Percentiles rank a stretch among this genome's conserved stretches.
These are phyloP conservation scores for Globisporangium mamillatum DNA, from an alignment of 352 stramenopile species.

Conservation along the genomic window DNA sequence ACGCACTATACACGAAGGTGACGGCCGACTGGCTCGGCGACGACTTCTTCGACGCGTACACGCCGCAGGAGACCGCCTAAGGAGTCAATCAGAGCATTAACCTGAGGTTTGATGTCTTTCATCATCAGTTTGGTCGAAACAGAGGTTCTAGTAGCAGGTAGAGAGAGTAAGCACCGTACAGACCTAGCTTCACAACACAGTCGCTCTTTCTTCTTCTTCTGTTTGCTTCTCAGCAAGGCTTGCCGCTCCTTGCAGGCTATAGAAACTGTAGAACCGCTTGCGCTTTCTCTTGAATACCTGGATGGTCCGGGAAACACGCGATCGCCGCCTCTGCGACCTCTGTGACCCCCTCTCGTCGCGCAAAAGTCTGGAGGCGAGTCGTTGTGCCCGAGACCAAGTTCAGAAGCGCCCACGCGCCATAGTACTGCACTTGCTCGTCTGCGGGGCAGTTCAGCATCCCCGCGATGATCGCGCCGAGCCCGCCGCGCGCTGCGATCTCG, in stretches of 20 bases:
- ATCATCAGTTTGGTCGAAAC: no score
- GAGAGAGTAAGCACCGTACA: no score
- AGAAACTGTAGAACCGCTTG: slow-evolving; percentile 61
- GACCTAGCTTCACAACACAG: no score
- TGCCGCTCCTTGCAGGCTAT: background rate
- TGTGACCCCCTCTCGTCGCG: slow-evolving; percentile 59
- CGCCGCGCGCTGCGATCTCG: slow-evolving; percentile 52
- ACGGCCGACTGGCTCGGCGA: slow-evolving; percentile 13
- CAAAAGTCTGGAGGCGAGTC: slow-evolving; percentile 49
- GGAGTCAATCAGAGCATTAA: no score
- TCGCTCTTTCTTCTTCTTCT: no score
- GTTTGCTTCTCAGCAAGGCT: background rate
- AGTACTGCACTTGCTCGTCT: slow-evolving; percentile 59
- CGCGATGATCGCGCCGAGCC: slow-evolving; percentile 63
- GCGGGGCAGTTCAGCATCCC: slow-evolving; percentile 73
- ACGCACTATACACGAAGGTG: slow-evolving; percentile 10
- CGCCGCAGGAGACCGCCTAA: background rate
- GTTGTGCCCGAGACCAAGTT: slow-evolving; percentile 57
- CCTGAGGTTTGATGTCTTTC: no score
- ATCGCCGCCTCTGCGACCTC: slow-evolving; percentile 73
- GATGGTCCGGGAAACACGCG: slow-evolving; percentile 77
- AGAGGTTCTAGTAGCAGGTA: no score
- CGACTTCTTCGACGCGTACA: slow-evolving; percentile 13
- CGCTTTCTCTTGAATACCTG: slow-evolving; percentile 80
- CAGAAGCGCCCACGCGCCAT: slow-evolving; percentile 65